Evolutionary conservation across 495 filamentous ascomycete genomes (phyloP).

Genomic region (Aspergillus olivimuriae): DNA sequence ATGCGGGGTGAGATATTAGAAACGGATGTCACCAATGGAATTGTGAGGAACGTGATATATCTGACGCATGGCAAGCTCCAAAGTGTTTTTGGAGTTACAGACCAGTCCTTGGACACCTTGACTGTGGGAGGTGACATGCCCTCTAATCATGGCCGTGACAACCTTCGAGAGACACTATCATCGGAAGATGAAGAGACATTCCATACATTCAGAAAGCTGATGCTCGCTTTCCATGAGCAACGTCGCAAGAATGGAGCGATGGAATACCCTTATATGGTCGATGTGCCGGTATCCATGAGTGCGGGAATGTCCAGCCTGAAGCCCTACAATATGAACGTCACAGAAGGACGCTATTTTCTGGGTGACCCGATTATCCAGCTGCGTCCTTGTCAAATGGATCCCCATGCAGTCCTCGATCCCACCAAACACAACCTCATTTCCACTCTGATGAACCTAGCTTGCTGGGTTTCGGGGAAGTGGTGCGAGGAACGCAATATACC

Average conservation of each 20-base stretch:
- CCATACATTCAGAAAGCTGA: slow-evolving; percentile 33
- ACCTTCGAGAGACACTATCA: slow-evolving; percentile 19
- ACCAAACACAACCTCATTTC: slow-evolving; percentile 43
- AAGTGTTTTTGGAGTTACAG: slow-evolving; percentile 38
- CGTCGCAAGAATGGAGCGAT: slow-evolving; percentile 37
- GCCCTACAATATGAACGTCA: slow-evolving; percentile 24
- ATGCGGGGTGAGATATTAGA: slow-evolving; percentile 62
- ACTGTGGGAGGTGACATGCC: slow-evolving; percentile 37
- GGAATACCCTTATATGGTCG: slow-evolving; percentile 18
- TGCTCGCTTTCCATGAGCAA: slow-evolving; percentile 32
- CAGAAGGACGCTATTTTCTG: slow-evolving; percentile 28
- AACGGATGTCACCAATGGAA: slow-evolving; percentile 62
- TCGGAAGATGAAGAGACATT: slow-evolving; percentile 36
- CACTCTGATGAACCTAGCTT: slow-evolving; percentile 72
- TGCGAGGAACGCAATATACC: slow-evolving; percentile 70
- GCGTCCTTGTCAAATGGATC: slow-evolving; percentile 19
- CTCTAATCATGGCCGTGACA: slow-evolving; percentile 1
- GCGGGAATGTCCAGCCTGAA: slow-evolving; percentile 16
- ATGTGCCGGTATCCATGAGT: slow-evolving; percentile 28
- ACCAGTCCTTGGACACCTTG: slow-evolving; percentile 8
- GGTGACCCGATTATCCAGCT: slow-evolving; percentile 52
- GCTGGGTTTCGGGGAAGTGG: slow-evolving; percentile 67
- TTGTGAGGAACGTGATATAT: slow-evolving; percentile 63
- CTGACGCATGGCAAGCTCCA: slow-evolving; percentile 58
- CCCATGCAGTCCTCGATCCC: slow-evolving; percentile 35